phyloP scores from a whole-genome alignment of 208 protist genomes.

The Trypanosoma brucei region DNA sequence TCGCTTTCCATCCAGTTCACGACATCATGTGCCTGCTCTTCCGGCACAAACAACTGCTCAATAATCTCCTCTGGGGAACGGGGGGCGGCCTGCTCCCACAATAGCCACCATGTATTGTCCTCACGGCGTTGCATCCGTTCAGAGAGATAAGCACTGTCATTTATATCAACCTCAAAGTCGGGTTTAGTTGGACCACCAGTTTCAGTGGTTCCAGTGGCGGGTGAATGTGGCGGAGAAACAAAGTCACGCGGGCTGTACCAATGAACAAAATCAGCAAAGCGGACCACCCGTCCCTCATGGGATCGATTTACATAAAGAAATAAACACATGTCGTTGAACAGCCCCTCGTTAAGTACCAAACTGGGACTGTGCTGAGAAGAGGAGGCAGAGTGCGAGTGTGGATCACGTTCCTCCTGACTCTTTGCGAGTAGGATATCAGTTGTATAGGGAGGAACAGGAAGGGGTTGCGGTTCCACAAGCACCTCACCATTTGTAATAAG shows the following conservation, averaged over 20 bases:
- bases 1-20: constrained; percentile 52
- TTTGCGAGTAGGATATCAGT: constrained; percentile 58
- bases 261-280: constrained; percentile 86
- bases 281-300: constrained; percentile 60
- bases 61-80: constrained; percentile 50
- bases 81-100: constrained; percentile 59
- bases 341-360: constrained; percentile 51
- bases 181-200: neutral
- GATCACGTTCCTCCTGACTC: constrained; percentile 37
- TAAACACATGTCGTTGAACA: constrained; percentile 87
- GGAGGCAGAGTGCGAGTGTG: constrained; percentile 30
- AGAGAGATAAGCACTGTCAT: constrained; percentile 68
- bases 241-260: constrained; percentile 87
- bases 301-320: constrained; percentile 76
- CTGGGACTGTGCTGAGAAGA: constrained; percentile 28
- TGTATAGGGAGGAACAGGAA: constrained; percentile 57
- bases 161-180: constrained; percentile 26
- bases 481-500: constrained; percentile 68
- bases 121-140: constrained; percentile 50
- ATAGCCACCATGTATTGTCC: constrained; percentile 60
- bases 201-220: too few relatives aligned
- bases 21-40: constrained; percentile 38
- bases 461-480: constrained; percentile 40
- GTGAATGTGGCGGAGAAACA: constrained; percentile 7
- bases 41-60: constrained; percentile 31